Percentiles rank a stretch among this genome's conserved stretches.
These are phyloP conservation scores for Hanseniaspora meyeri DNA, from an alignment of 805 yeast species.

Conservation along the genomic window DNA sequence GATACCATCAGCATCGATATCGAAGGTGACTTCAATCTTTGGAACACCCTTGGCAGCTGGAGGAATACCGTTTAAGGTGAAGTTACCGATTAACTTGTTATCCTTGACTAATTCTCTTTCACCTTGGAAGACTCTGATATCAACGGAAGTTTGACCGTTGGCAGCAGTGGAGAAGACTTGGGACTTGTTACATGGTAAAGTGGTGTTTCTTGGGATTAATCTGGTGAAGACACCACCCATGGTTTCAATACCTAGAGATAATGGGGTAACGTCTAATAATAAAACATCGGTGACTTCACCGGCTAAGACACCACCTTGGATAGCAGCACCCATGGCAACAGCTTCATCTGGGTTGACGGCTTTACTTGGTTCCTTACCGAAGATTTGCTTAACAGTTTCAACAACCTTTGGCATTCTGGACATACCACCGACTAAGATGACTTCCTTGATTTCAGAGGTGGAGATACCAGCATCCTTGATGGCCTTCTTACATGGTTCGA, in stretches of 20 bases:
- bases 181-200: slow-evolving; percentile 92
- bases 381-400: slow-evolving; percentile 54
- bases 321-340: slow-evolving; percentile 93
- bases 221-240: slow-evolving; percentile 96
- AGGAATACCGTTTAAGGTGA: slow-evolving; percentile 86
- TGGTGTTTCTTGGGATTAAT: slow-evolving; percentile 78
- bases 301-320: slow-evolving; percentile 90
- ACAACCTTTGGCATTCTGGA: slow-evolving; percentile 79
- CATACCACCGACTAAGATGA: slow-evolving; percentile 77
- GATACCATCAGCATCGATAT: slow-evolving; percentile 94
- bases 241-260: slow-evolving; percentile 90
- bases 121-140: slow-evolving; percentile 98
- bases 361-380: slow-evolving; percentile 75
- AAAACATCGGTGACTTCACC: slow-evolving; percentile 92
- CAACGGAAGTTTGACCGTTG: slow-evolving; percentile 91
- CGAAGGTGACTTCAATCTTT: slow-evolving; percentile 79
- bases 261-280: slow-evolving; percentile 76
- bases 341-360: slow-evolving; percentile 93
- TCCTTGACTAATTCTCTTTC: slow-evolving; percentile 97
- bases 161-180: slow-evolving; percentile 95
- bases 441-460: slow-evolving; percentile 60
- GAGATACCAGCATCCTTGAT: slow-evolving; percentile 61
- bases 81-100: slow-evolving; percentile 94
- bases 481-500: slow-evolving; percentile 68
- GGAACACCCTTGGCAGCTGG: slow-evolving; percentile 74